Evolutionary conservation across 768 basidiomycete genomes (phyloP).

Genomic region (Auricularia sp.): DNA sequence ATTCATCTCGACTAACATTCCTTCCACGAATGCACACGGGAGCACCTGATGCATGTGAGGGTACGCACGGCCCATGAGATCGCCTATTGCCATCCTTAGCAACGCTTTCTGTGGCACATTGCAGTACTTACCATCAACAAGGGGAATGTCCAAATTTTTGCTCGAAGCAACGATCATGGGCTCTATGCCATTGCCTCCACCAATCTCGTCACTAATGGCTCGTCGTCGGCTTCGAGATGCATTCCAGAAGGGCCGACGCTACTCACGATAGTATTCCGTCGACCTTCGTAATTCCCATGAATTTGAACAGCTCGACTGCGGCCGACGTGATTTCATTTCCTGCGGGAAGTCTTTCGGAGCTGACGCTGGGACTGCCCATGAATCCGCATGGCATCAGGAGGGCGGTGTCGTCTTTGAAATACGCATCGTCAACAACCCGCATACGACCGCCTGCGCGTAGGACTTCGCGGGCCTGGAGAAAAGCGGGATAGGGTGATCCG

Average conservation of each 20-base stretch:
- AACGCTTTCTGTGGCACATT: background rate
- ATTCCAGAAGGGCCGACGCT: conserved; percentile 4
- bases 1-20: conserved; percentile 11
- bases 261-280: conserved; percentile 17
- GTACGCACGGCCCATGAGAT: conserved; percentile 35
- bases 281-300: conserved; percentile 13
- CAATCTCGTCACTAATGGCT: conserved; percentile 26
- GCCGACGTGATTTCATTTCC: conserved; percentile 12
- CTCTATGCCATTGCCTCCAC: conserved; percentile 31
- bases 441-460: conserved; percentile 39
- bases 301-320: conserved; percentile 13
- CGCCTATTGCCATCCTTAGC: conserved; percentile 11
- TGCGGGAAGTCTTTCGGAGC: conserved; percentile 18
- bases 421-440: conserved; percentile 36
- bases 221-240: background rate
- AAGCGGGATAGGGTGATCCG: conserved; percentile 45
- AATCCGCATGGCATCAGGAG: conserved; percentile 14
- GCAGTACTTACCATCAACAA: background rate
- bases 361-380: conserved; percentile 35
- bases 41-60: conserved; percentile 16
- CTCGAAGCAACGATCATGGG: conserved; percentile 16
- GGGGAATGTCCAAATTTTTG: conserved; percentile 8
- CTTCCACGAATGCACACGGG: conserved; percentile 10
- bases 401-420: conserved; percentile 23
- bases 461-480: conserved; percentile 38